Evolutionary conservation across 2,329 filamentous ascomycete genomes (phyloP).

Genomic region (Aspergillus sp.): DNA sequence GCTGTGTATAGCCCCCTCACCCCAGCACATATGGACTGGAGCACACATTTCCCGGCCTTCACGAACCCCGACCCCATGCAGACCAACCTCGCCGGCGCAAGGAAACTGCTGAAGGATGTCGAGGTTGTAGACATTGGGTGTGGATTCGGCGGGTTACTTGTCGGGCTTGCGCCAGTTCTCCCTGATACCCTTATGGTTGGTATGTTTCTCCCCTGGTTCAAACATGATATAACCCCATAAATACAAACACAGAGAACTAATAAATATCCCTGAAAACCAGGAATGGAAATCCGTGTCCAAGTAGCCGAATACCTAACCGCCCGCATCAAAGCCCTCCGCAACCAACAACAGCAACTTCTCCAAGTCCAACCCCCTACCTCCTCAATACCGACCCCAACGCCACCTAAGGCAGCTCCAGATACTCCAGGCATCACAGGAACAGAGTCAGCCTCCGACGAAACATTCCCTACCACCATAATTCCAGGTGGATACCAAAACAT

Average conservation of each 20-base stretch:
- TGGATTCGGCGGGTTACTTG: slow-evolving; percentile 87
- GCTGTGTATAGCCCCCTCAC: slow-evolving; percentile 64
- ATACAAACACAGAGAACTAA: not conserved
- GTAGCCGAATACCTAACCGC: slow-evolving; percentile 90
- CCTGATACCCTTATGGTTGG: slow-evolving; percentile 82
- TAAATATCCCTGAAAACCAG: slow-evolving; percentile 42
- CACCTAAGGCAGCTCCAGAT: not conserved
- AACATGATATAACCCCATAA: not conserved
- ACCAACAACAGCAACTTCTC: slow-evolving; percentile 35
- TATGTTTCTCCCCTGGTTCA: slow-evolving; percentile 42
- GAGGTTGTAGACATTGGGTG: slow-evolving; percentile 97
- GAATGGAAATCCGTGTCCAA: slow-evolving; percentile 87
- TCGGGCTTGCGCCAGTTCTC: slow-evolving; percentile 78
- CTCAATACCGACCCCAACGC: slow-evolving; percentile 7
- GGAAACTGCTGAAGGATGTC: slow-evolving; percentile 64
- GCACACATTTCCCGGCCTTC: slow-evolving; percentile 75
- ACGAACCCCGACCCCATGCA: slow-evolving; percentile 43
- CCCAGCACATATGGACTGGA: slow-evolving; percentile 90
- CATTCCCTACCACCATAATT: slow-evolving; percentile 19
- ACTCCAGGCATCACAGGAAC: too few species aligned
- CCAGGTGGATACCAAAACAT: slow-evolving; percentile 74
- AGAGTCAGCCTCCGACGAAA: not conserved
- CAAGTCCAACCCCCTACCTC: slow-evolving; percentile 6
- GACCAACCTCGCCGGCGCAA: slow-evolving; percentile 32
- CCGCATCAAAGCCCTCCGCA: slow-evolving; percentile 76